phyloP scores from a whole-genome alignment of 1,139 yeast species.

The Hemisphaericaspora xylanilytica region DNA sequence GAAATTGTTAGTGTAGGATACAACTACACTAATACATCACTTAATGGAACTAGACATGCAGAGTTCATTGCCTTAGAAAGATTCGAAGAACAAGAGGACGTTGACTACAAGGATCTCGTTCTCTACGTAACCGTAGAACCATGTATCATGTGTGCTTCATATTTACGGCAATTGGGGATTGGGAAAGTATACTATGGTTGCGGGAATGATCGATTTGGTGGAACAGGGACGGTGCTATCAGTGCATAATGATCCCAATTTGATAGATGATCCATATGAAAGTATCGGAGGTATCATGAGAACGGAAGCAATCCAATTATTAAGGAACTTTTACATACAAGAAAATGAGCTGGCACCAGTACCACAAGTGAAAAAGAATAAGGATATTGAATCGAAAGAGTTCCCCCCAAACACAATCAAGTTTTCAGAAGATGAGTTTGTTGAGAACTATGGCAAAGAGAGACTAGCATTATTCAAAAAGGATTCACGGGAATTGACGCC shows the following conservation, averaged over 20 bases:
- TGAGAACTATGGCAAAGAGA: constrained; percentile 26
- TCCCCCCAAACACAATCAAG: constrained; percentile 44
- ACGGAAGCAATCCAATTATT: constrained; percentile 80
- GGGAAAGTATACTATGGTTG: constrained; percentile 82
- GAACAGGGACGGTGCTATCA: constrained; percentile 82
- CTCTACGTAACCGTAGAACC: constrained; percentile 97
- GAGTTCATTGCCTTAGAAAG: constrained; percentile 67
- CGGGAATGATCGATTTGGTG: constrained; percentile 94
- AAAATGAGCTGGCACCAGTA: constrained; percentile 80
- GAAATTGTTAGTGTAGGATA: constrained; percentile 72
- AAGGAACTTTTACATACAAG: constrained; percentile 79
- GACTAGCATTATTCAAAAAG: constrained; percentile 16
- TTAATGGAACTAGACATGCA: constrained; percentile 87
- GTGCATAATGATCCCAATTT: constrained; percentile 49
- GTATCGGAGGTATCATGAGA: constrained; percentile 76
- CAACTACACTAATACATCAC: constrained; percentile 84
- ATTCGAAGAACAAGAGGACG: constrained; percentile 9
- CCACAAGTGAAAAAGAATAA: constrained; percentile 77
- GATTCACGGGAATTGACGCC: constrained; percentile 33
- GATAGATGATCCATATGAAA: constrained; percentile 44
- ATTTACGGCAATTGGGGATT: constrained; percentile 77
- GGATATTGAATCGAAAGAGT: constrained; percentile 62
- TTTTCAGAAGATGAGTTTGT: constrained; percentile 24
- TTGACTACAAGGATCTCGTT: constrained; percentile 46
- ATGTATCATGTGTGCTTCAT: constrained; percentile 97